Percentiles rank a stretch among this genome's conserved stretches.
phyloP scores from a whole-genome alignment of 345 rosid genomes.

The Syzygium oleosum region DNA sequence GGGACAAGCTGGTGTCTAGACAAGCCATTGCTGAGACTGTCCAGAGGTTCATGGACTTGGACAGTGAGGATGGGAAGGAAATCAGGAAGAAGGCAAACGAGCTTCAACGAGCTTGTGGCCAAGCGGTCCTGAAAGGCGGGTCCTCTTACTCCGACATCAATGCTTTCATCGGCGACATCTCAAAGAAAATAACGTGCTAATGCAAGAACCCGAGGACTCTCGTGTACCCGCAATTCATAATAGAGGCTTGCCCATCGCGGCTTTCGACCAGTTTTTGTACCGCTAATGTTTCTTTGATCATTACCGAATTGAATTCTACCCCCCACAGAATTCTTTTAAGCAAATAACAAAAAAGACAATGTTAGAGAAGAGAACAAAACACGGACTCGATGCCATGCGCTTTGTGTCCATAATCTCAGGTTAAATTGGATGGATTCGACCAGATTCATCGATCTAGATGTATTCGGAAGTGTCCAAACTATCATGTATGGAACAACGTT shows the following conservation, averaged over 20 bases:
- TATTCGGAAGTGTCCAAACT: too few species aligned
- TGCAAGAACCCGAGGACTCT: neutral
- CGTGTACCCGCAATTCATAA: neutral
- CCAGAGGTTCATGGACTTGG: conserved; percentile 1
- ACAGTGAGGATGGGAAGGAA: conserved; percentile 5
- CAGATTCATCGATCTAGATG: too few species aligned
- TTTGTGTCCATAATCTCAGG: too few species aligned
- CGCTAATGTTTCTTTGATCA: neutral
- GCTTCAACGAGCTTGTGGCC: conserved; percentile 1
- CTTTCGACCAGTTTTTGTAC: neutral
- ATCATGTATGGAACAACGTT: neutral
- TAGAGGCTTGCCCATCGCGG: neutral
- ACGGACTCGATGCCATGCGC: too few species aligned
- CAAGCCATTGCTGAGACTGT: conserved; percentile 2
- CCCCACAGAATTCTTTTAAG: neutral
- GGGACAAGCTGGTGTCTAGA: neutral
- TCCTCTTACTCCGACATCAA: conserved; percentile 1
- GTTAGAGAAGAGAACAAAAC: neutral
- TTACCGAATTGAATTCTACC: neutral
- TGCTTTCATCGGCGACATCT: neutral
- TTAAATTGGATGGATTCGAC: too few species aligned
- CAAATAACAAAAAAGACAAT: neutral
- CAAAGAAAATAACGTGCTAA: neutral
- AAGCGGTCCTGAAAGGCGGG: conserved; percentile 36
- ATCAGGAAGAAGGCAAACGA: conserved; percentile 2